Evolutionary conservation across 2,329 filamentous ascomycete species (phyloP).

Genomic region (Alternaria metachromatica): DNA sequence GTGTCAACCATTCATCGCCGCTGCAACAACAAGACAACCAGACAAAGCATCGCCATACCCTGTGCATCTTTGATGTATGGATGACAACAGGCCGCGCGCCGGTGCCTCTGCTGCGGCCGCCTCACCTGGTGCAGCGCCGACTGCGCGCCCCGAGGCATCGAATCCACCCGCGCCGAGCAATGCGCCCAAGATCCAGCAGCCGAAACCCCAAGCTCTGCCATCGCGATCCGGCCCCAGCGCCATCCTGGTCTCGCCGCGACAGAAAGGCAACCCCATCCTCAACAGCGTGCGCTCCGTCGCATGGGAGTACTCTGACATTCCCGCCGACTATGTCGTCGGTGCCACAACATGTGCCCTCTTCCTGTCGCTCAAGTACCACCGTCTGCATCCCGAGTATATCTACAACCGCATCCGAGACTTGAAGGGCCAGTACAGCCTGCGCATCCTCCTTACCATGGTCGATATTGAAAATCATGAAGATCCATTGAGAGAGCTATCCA

Average conservation of each 20-base stretch:
- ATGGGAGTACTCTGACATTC: conserved; percentile 98
- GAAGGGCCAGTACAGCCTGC: conserved; percentile 83
- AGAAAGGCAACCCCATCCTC: conserved; percentile 94
- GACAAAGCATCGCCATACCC: neutral
- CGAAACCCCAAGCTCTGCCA: conserved; percentile 84
- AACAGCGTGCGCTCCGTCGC: conserved; percentile 80
- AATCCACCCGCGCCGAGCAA: conserved; percentile 20
- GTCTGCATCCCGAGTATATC: conserved; percentile 96
- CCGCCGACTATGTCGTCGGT: conserved; percentile 89
- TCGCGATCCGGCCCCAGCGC: conserved; percentile 71
- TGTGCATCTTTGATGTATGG: conserved; percentile 25
- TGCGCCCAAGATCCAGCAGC: conserved; percentile 72
- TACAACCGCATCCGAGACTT: conserved; percentile 89
- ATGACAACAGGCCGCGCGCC: conserved; percentile 34
- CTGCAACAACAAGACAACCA: neutral
- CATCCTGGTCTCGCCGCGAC: conserved; percentile 87
- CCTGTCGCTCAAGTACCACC: conserved; percentile 94
- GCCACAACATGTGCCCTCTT: conserved; percentile 89
- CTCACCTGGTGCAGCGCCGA: conserved; percentile 9
- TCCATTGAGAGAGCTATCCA: conserved; percentile 84
- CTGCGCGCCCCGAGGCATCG: conserved; percentile 3
- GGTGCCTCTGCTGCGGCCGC: conserved; percentile 10
- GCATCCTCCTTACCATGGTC: conserved; percentile 87
- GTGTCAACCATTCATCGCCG: conserved; percentile 7
- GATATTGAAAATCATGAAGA: conserved; percentile 97